phyloP scores from a whole-genome alignment of 2,329 filamentous ascomycete species.

The Aspergillus melleus region DNA sequence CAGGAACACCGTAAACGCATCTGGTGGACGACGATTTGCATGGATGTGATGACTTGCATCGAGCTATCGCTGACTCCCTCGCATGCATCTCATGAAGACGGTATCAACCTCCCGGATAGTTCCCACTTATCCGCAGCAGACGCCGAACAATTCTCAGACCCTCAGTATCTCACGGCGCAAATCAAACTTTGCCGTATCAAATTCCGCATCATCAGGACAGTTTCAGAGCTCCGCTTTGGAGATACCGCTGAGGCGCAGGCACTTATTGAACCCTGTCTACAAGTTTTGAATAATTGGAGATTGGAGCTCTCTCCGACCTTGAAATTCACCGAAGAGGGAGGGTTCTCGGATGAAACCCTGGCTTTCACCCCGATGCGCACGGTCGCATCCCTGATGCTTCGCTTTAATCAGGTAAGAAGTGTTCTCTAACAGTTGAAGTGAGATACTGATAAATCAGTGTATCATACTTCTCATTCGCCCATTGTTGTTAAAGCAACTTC shows the following conservation, averaged over 20 bases:
- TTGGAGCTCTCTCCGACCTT: no score
- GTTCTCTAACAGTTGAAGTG: not conserved
- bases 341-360: not conserved
- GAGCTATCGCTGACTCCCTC: slow-evolving; percentile 10
- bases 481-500: slow-evolving; percentile 10
- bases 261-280: no score
- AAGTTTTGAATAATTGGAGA: no score
- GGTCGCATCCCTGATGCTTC: slow-evolving; percentile 11
- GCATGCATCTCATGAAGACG: no score
- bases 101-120: not conserved
- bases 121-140: not conserved
- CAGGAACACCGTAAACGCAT: slow-evolving; percentile 20
- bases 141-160: not conserved
- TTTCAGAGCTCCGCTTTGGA: no score
- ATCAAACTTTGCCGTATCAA: no score
- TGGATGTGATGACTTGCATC: slow-evolving; percentile 16
- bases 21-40: slow-evolving; percentile 21
- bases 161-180: no score
- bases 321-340: no score
- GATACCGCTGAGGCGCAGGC: no score
- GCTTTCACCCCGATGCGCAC: slow-evolving; percentile 9
- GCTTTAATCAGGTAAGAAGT: slow-evolving; percentile 13
- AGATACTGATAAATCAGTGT: slow-evolving; percentile 2
- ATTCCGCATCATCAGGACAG: no score
- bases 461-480: slow-evolving; percentile 14